A percentile compares a stretch with the other conserved stretches of the same genome.
These are phyloP conservation scores for Yarrowia deformans DNA, from an alignment of 805 yeast genomes.

Conservation along the genomic window DNA sequence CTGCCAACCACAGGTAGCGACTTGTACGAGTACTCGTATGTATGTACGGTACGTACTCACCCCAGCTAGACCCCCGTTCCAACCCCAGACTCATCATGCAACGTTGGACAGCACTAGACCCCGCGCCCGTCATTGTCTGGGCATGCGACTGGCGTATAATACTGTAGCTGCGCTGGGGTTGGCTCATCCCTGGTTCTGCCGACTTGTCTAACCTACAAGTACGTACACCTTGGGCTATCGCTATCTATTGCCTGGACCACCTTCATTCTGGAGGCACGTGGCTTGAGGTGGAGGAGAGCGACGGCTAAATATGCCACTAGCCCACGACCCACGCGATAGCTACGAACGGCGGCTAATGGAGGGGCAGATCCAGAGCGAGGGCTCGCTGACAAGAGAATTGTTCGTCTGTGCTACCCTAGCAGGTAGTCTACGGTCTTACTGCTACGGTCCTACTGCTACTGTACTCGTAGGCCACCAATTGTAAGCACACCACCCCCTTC, in stretches of 20 bases:
- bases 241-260: neutral
- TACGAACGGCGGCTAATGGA: neutral
- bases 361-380: neutral
- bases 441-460: no score
- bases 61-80: no score
- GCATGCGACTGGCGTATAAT: neutral
- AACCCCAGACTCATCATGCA: neutral
- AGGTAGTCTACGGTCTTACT: no score
- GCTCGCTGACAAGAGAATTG: no score
- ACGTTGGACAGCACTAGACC: neutral
- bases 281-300: slow-evolving; percentile 3
- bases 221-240: no score
- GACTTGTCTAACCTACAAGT: neutral
- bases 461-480: no score
- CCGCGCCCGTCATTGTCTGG: neutral
- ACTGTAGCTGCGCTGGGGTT: neutral
- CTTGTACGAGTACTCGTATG: no score
- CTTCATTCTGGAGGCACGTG: neutral
- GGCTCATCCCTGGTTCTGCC: no score
- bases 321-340: neutral
- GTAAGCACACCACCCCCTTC: no score
- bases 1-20: no score
- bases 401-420: no score
- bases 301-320: neutral
- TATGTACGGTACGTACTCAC: no score